Conservation (phyloP, 202 grass and related monocot genomes). For the Schoenoplectus tabernaemontani region DNA sequence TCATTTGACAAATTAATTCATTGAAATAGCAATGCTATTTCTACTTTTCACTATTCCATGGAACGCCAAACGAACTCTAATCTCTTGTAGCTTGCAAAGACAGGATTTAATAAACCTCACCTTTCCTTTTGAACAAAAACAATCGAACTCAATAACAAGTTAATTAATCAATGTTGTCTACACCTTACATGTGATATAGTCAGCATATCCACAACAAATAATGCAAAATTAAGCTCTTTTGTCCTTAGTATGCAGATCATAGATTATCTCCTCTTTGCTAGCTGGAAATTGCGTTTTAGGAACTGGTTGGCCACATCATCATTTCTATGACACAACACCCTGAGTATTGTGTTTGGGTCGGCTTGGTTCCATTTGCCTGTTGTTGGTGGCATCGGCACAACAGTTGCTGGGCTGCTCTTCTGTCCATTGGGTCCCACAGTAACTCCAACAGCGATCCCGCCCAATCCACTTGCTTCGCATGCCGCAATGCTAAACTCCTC, state of each 20-base stretch:
- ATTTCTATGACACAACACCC: constrained; percentile 77
- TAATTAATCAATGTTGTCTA: constrained; percentile 23
- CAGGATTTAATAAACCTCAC: constrained; percentile 15
- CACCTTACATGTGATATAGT: constrained; percentile 13
- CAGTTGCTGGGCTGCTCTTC: not conserved
- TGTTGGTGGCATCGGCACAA: constrained; percentile 40
- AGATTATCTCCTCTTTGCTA: constrained; percentile 59
- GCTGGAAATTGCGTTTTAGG: constrained; percentile 79
- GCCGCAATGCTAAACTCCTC: constrained; percentile 51
- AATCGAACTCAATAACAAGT: not conserved
- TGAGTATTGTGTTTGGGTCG: constrained; percentile 66
- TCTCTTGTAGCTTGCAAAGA: not conserved
- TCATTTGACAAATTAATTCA: too few relatives aligned
- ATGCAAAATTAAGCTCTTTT: not conserved
- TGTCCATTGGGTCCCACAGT: not conserved
- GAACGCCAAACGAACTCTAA: too few relatives aligned
- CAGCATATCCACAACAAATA: constrained; percentile 17
- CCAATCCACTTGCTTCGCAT: constrained; percentile 35
- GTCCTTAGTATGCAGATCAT: not conserved
- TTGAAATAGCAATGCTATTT: too few relatives aligned
- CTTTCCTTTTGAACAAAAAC: constrained; percentile 17
- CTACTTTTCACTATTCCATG: too few relatives aligned
- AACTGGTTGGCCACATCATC: constrained; percentile 71
- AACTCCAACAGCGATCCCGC: not conserved
- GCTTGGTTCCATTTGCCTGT: constrained; percentile 55